A percentile compares a stretch with the other conserved stretches of the same genome.
Evolutionary conservation across 2,329 filamentous ascomycete genomes (phyloP).

Genomic region (Pseudogymnoascus sp.): DNA sequence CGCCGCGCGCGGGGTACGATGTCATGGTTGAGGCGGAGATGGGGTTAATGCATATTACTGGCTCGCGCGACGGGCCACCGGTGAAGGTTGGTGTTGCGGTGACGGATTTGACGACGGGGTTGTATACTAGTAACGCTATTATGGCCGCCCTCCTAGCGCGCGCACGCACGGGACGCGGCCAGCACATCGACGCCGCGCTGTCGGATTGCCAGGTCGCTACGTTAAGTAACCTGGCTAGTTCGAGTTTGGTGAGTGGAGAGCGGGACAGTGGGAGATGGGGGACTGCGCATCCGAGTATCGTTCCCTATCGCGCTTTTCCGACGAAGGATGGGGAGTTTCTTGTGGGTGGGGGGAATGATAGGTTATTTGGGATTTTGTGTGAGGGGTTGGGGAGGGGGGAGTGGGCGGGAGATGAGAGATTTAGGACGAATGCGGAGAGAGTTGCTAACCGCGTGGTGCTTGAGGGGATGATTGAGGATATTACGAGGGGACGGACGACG

Average conservation of each 20-base stretch:
- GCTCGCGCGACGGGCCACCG: conserved; percentile 74
- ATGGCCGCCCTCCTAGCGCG: conserved; percentile 85
- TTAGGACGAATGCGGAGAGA: conserved; percentile 51
- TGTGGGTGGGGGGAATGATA: conserved; percentile 64
- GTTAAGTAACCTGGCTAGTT: conserved; percentile 89
- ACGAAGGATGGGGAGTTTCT: conserved; percentile 64
- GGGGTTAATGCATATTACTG: conserved; percentile 97
- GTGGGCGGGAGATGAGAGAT: conserved; percentile 52
- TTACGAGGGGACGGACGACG: conserved; percentile 70
- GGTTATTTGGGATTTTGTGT: conserved; percentile 57
- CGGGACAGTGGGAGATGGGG: conserved; percentile 88
- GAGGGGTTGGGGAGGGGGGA: conserved; percentile 48
- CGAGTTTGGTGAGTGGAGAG: conserved; percentile 77
- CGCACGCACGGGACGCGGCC: conserved; percentile 65
- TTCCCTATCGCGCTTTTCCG: conserved; percentile 82
- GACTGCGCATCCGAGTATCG: conserved; percentile 89
- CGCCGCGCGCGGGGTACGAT: conserved; percentile 83
- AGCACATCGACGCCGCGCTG: conserved; percentile 84
- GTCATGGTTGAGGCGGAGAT: conserved; percentile 99
- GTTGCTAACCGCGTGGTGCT: conserved; percentile 67
- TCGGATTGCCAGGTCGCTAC: conserved; percentile 95
- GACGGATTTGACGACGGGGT: conserved; percentile 86
- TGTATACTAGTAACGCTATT: conserved; percentile 92
- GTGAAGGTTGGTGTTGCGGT: conserved; percentile 98
- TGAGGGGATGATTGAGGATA: conserved; percentile 67